Conservation (phyloP, 1,284 basidiomycete genomes). For the Athelia sp. region DNA sequence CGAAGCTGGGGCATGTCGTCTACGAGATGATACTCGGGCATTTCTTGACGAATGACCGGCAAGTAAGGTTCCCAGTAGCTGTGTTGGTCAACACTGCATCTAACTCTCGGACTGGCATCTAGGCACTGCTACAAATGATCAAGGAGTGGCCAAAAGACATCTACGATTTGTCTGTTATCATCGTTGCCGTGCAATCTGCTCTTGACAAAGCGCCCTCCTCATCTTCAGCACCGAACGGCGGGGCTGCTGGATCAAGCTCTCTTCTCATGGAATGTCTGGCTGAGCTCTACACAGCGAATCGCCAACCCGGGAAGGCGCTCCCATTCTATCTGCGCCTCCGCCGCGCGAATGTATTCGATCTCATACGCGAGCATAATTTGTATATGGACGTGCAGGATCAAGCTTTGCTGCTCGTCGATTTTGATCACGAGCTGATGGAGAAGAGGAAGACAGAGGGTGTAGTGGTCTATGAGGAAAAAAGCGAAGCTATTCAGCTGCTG, state of each 20-base stretch:
- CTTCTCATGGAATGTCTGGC: slow-evolving; percentile 90
- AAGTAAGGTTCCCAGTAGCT: slow-evolving; percentile 38
- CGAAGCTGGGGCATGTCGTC: slow-evolving; percentile 77
- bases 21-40: slow-evolving; percentile 96
- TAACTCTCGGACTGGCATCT: slow-evolving; percentile 1
- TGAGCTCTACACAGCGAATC: slow-evolving; percentile 83
- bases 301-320: slow-evolving; percentile 91
- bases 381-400: slow-evolving; percentile 96
- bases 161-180: slow-evolving; percentile 85
- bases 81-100: neutral
- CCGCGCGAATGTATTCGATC: slow-evolving; percentile 87
- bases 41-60: slow-evolving; percentile 75
- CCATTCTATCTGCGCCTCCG: slow-evolving; percentile 86
- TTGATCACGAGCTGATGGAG: slow-evolving; percentile 84
- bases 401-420: slow-evolving; percentile 87
- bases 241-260: slow-evolving; percentile 33
- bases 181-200: slow-evolving; percentile 82
- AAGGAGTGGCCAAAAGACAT: slow-evolving; percentile 88
- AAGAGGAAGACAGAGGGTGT: slow-evolving; percentile 42
- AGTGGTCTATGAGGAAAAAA: slow-evolving; percentile 34
- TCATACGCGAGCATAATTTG: slow-evolving; percentile 91
- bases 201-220: slow-evolving; percentile 63
- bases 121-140: slow-evolving; percentile 78
- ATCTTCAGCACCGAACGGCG: slow-evolving; percentile 30
- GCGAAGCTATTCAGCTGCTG: slow-evolving; percentile 80